Evolutionary conservation across 2,329 filamentous ascomycete genomes (phyloP), one percentile per base, ranked within the genome.

Genomic region (Fusarium abutilonis): DNA sequence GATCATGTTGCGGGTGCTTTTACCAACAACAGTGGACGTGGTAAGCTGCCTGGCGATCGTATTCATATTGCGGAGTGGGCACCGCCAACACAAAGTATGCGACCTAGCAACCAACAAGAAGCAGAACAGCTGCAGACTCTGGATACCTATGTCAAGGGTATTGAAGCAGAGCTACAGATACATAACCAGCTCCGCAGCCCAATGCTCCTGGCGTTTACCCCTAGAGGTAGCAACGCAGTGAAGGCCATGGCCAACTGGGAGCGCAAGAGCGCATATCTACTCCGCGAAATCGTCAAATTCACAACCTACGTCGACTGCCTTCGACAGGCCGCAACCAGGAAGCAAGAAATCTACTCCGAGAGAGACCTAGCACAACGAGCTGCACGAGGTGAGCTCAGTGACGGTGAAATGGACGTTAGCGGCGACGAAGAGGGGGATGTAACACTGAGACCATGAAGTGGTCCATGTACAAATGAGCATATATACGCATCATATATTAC

Each of bases 171-270:
- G 69, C 80, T 98, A 44, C 85, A 92, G 73, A 83, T 84, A 60
- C 95, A 99, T 77, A 97, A 98, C 72, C 90, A 93, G 73, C 82
- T 98, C 64, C 88, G 95, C 66, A 87, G 87, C 54, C 89, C 92
- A 3, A 95, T 98, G 89, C 83, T 93, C 52, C 83, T 97, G 51
- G 93, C 95, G 9, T 98, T 96, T 74, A 93, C 92, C 13, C 90
- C 92, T 4, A 86, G 93, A 28, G 90, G 94, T 60, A 83, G 86
- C 34, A 98, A 98, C 71, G 86, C 89, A 14, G 81, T 80, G 61
- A 93, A 90, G 76, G 92, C 94, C 14, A 94, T 98, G 90, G 84
- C 89, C 17, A 99, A 99, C 76, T 99, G 95, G 94, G 93, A 99
- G 80, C 88, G 90, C 72, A 98, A 98, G 80, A 96, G 92, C 52